Base-by-base conservation (phyloP, 73 alveolate genomes). In the Stentor roeselii region DNA sequence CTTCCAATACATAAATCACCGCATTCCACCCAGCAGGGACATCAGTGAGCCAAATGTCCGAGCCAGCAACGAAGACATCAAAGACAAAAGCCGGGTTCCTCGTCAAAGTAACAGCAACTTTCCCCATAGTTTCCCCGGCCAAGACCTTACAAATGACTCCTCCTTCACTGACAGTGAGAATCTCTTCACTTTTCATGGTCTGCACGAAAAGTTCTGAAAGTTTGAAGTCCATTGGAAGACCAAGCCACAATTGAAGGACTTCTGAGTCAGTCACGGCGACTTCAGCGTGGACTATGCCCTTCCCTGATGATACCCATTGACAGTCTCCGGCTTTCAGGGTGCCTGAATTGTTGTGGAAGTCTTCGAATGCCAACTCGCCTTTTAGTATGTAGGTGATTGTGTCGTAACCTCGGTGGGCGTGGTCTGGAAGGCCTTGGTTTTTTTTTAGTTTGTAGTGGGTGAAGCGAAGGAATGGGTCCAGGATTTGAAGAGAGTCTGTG, bases 381-480 rank as follows among this genome's bases (percentile, higher is more conserved):
- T 58, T 14, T 14, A 90, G 59, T 87, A 90, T 82, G 74, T 92
- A 92, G 21, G 94, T 88, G 59, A 90, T 95, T 4, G 95, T 92
- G 84, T 92, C 97, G 76, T 86, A 87, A 4, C 97, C 97, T 82
- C 97, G 60, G 60, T 92, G 97, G 11, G 97, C 95, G 76, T 92
- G 97, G 82, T 92, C 97, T 39, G 92, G 95, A 83, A 92, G 90
- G 41, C 97, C 97, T 3, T 86, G 91, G 31, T 95, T 94, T 74
- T 90, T 77, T 41, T 80, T n/a, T 3, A 84, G 93, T 42, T 78
- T 86, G 82, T 80, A 87, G 60, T 38, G 59, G 58, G 87, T 95
- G n/a, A 92, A 87, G 93, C 88, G 86, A 36, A 92, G 82, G 87
- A 92, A 92, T 30, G 97, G 97, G 77, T 92, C 95, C 76, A 90